A percentile compares a stretch with the other conserved stretches of the same genome.
phyloP scores from a whole-genome alignment of 257 asterid species.

The Thymus mandschuricus region DNA sequence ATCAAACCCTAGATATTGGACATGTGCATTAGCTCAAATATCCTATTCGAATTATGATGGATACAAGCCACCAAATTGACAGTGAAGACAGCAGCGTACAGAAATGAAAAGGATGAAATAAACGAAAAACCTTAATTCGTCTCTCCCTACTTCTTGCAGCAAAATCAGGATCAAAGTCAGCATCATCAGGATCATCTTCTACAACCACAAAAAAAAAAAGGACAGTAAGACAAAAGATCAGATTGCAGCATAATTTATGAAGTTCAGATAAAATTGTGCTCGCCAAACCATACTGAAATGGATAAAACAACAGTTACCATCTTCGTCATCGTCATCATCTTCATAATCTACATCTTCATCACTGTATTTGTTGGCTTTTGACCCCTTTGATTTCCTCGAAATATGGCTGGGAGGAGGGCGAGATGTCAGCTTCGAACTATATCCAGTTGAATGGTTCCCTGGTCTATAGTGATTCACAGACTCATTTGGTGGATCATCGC shows the following conservation, averaged over 20 bases:
- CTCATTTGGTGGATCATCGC: slow-evolving; percentile 77
- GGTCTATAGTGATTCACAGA: slow-evolving; percentile 62
- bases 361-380: slow-evolving; percentile 51
- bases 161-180: slow-evolving; percentile 85
- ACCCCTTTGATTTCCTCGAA: slow-evolving; percentile 59
- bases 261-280: background rate
- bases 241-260: slow-evolving; percentile 18
- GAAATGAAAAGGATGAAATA: background rate
- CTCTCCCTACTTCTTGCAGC: slow-evolving; percentile 58
- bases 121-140: slow-evolving; percentile 59
- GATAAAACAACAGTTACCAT: slow-evolving; percentile 35
- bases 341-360: slow-evolving; percentile 61
- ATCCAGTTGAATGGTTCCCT: slow-evolving; percentile 54
- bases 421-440: slow-evolving; percentile 54
- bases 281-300: background rate
- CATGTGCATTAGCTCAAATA: slow-evolving; percentile 15
- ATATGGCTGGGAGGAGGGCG: slow-evolving; percentile 46
- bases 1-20: slow-evolving; percentile 13
- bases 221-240: slow-evolving; percentile 21
- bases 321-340: slow-evolving; percentile 59
- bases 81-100: slow-evolving; percentile 16
- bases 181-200: slow-evolving; percentile 97
- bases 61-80: slow-evolving; percentile 23
- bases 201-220: slow-evolving; percentile 41
- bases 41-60: slow-evolving; percentile 3